Evolutionary conservation across 441 rosid genomes (phyloP), one percentile per base, ranked within the genome.

Genomic region (Pelargonium citronellum): DNA sequence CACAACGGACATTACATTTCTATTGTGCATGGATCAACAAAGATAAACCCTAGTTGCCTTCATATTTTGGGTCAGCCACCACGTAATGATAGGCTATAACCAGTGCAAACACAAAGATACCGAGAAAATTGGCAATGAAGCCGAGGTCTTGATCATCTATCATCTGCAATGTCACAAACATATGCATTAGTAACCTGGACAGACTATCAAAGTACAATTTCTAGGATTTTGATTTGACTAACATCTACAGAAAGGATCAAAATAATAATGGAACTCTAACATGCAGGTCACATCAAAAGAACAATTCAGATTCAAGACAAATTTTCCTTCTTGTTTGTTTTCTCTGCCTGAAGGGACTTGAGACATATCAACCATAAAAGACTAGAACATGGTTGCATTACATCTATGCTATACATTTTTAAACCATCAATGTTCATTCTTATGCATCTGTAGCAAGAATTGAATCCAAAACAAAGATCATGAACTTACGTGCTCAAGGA

Each of bases 21-120:
- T 57, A 19, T 57, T 57, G 24, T 57, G 62, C 62, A 57, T 57
- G 22, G 11, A 57, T 57, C 12, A 9, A 57, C 11, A 22, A 57
- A 7, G 24, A 30, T 30, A 30, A 30, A 30, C 22, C 24, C 9
- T 57, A 57, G 27, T 57, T 16, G 62, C 62, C 62, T 57, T 57
- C 62, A 57, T 57, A 57, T 22, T 57, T 57, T 57, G 62, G 62
- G 62, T 57, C 62, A 17, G 62, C 62, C 62, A 57, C 62, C 62
- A 57, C 62, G 3, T 57, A 57, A 57, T 57, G 62, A 19, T 57
- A 57, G 62, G 20, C 62, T 57, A 57, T 57, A 57, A 57, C 62
- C 62, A 57, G 10, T 2, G 62, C 62, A 17, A 57, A 57, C 17
- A 57, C 62, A 57, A 57, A 57, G 62, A 57, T 57, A 1, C 62